Conservation (phyloP, 805 yeast species). For the Ogataea philodendri region DNA sequence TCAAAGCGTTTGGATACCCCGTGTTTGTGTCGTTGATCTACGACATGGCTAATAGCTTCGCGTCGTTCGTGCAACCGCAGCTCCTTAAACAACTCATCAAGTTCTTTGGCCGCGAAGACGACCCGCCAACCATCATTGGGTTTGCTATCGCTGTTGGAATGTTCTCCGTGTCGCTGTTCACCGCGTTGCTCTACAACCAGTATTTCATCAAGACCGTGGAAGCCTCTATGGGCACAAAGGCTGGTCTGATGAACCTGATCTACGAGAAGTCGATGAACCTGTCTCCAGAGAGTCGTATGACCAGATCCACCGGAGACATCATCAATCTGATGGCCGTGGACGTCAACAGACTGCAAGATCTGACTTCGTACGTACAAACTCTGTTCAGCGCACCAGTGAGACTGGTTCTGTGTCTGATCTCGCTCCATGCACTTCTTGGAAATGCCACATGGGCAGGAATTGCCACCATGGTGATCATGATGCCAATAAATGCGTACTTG, state of each 20-base stretch:
- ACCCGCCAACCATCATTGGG: constrained; percentile 57
- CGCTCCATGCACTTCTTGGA: constrained; percentile 57
- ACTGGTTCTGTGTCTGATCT: constrained; percentile 49
- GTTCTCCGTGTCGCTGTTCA: constrained; percentile 58
- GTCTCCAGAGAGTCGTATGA: constrained; percentile 62
- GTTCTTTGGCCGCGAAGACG: constrained; percentile 37
- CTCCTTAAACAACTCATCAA: constrained; percentile 46
- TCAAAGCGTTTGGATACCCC: constrained; percentile 38
- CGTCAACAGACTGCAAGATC: constrained; percentile 59
- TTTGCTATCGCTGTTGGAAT: constrained; percentile 59
- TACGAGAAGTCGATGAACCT: constrained; percentile 68
- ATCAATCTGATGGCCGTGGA: constrained; percentile 79
- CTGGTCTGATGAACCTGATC: constrained; percentile 64
- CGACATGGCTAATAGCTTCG: constrained; percentile 39
- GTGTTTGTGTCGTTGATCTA: constrained; percentile 35
- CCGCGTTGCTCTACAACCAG: constrained; percentile 66
- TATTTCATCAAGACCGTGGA: constrained; percentile 57
- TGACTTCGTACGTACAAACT: constrained; percentile 52
- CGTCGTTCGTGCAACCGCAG: constrained; percentile 53
- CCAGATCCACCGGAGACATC: constrained; percentile 72
- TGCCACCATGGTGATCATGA: constrained; percentile 48
- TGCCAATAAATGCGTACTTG: constrained; percentile 53
- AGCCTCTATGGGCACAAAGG: constrained; percentile 62
- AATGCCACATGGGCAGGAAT: constrained; percentile 59
- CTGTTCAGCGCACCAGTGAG: constrained; percentile 60